Base-by-base conservation (phyloP, 441 rosid species). In the Pelargonium citronellum region DNA sequence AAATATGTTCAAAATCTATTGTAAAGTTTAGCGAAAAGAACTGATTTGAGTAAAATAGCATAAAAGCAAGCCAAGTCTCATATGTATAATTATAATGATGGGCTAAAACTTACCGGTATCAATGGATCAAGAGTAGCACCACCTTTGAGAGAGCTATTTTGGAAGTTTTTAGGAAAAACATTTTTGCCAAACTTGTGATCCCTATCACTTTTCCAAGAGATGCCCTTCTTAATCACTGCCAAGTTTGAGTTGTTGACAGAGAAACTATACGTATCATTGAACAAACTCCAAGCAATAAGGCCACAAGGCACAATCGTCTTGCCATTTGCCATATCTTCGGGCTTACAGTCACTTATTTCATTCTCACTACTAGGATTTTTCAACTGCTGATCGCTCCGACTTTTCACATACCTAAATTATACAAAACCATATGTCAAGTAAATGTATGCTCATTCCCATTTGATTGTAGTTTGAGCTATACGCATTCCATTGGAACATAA, bases 271-370 rank as follows among this genome's bases (percentile, higher is more conserved):
- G 87, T 80, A 66, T 84, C 85, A 41, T 84, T 84, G 73, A 84
- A 84, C 79, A 82, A 72, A 71, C 87, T 84, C 87, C 87, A 84
- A 2, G 87, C 87, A 9, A 80, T 74, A 8, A 84, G 87, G 67
- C 87, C 87, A 73, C 87, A 84, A 64, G 87, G 87, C 68, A 84
- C 81, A 49, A 84, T 82, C 41, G 84, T 79, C n/a, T 43, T 12
- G 1, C 70, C 64, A 27, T 47, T n/a, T 65, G 24, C 12, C 20
- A 15, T 43, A 49, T 64, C 79, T 74, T 84, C 85, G 2, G 85
- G 87, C 9, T 68, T 68, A 75, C 87, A 84, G n/a, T 11, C 44
- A 1, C 24, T 30, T 5, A 77, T 74, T 1, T 72, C 49, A n/a
- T n/a, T 2, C 68, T 71, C 84, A 8, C 30, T 1, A 20, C 22